Conservation (phyloP, 805 yeast species). For the Blastobotrys peoriensis region DNA sequence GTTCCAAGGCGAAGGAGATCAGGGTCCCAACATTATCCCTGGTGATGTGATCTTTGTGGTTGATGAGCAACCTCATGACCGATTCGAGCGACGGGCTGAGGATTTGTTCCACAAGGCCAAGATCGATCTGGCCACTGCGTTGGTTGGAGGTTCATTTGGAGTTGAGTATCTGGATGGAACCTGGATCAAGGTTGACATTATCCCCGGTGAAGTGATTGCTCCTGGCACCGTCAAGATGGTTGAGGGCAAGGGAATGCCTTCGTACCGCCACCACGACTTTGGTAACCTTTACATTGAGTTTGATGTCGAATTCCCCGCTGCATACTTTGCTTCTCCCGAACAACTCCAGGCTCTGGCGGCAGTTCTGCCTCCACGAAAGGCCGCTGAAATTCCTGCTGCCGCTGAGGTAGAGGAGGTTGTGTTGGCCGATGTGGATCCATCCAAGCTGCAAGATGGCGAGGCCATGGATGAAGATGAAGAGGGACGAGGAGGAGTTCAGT, state of each 20-base stretch:
- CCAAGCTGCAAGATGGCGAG: constrained; percentile 42
- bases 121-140: constrained; percentile 86
- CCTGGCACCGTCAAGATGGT: constrained; percentile 80
- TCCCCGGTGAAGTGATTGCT: constrained; percentile 88
- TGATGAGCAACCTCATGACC: constrained; percentile 80
- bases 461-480: constrained; percentile 50
- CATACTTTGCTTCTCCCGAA: constrained; percentile 61
- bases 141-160: constrained; percentile 91
- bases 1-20: constrained; percentile 96
- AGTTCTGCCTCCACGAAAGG: constrained; percentile 72
- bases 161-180: constrained; percentile 90
- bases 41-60: constrained; percentile 94
- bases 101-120: constrained; percentile 81
- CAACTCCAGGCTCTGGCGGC: constrained; percentile 67
- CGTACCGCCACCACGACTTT: constrained; percentile 75
- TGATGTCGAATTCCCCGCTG: constrained; percentile 79
- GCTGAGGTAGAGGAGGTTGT: constrained; percentile 79
- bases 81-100: constrained; percentile 81
- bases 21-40: constrained; percentile 88
- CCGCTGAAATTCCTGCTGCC: constrained; percentile 53
- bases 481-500: constrained; percentile 74
- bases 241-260: constrained; percentile 96
- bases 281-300: constrained; percentile 88
- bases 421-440: constrained; percentile 60
- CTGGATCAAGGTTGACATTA: constrained; percentile 70